Conservation (phyloP, 139 green algal species). For the Asterochloris erici region DNA sequence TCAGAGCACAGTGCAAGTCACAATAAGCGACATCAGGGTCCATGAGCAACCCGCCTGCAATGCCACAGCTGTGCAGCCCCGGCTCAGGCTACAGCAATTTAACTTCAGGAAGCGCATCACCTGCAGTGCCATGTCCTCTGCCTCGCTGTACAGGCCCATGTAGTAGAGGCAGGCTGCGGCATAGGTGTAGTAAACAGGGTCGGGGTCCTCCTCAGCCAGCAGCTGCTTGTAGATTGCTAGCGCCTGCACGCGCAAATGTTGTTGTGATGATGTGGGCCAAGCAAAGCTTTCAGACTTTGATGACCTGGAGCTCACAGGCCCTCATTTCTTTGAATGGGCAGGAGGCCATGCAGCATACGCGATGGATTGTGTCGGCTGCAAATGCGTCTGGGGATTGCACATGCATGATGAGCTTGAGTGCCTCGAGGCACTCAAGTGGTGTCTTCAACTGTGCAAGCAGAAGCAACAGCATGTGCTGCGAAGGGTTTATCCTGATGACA, state of each 20-base stretch:
- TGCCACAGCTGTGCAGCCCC: no score
- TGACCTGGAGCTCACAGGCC: no score
- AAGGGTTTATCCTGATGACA: neutral
- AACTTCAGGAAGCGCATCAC: conserved; percentile 6
- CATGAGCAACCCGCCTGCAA: neutral
- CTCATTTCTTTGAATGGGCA: no score
- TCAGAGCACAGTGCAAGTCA: no score
- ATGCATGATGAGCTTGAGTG: neutral
- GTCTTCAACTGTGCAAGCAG: neutral
- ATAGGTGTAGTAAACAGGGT: conserved; percentile 64
- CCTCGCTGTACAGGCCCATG: conserved; percentile 67
- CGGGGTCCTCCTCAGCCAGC: conserved; percentile 49
- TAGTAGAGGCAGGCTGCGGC: conserved; percentile 69
- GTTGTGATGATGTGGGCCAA: no score
- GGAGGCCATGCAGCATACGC: neutral
- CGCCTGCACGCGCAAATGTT: conserved; percentile 28
- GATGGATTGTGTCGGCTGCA: neutral
- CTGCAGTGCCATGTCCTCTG: conserved; percentile 48
- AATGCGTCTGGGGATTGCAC: neutral
- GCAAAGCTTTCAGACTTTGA: no score
- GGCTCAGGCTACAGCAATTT: neutral
- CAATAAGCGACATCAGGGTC: no score
- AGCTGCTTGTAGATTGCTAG: conserved; percentile 67
- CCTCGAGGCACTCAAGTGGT: no score
- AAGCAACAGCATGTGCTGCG: neutral